A percentile compares a stretch with the other conserved stretches of the same genome.
Conservation (phyloP, 495 filamentous ascomycete genomes). For the Umbilicaria muhlenbergii region DNA sequence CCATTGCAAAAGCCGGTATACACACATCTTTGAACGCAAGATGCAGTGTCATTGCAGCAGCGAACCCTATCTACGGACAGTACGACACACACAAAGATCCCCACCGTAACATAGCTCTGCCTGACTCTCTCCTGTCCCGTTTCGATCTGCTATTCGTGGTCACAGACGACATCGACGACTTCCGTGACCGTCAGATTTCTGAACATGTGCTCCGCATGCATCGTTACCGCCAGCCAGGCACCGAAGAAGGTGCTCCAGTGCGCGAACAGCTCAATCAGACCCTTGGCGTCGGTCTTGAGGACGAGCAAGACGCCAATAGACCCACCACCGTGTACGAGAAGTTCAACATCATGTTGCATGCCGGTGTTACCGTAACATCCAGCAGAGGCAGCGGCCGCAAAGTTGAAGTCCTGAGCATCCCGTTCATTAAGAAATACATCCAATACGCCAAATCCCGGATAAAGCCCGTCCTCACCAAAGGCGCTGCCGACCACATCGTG, state of each 20-base stretch:
- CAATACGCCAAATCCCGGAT: conserved; percentile 92
- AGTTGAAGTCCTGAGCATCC: conserved; percentile 86
- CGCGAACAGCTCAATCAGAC: conserved; percentile 75
- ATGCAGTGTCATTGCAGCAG: conserved; percentile 91
- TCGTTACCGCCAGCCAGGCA: conserved; percentile 83
- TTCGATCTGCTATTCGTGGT: conserved; percentile 98
- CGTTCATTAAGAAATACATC: conserved; percentile 99
- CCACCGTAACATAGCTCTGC: conserved; percentile 94
- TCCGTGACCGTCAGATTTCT: conserved; percentile 76
- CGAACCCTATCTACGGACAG: conserved; percentile 95
- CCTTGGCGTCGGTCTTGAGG: conserved; percentile 76
- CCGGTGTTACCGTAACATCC: conserved; percentile 63
- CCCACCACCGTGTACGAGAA: conserved; percentile 92
- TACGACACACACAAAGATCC: conserved; percentile 98
- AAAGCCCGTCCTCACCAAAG: conserved; percentile 83
- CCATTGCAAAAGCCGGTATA: conserved; percentile 96
- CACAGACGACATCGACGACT: conserved; percentile 94
- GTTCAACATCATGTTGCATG: conserved; percentile 90
- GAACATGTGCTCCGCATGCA: conserved; percentile 98
- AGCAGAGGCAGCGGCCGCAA: conserved; percentile 55
- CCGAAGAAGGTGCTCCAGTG: conserved; percentile 89
- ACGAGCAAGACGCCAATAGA: conserved; percentile 51
- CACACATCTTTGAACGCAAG: conserved; percentile 95
- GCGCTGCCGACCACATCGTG: conserved; percentile 82
- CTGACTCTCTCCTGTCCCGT: conserved; percentile 93